Conservation (phyloP, 2,329 filamentous ascomycete genomes). For the Fusarium acutatum region DNA sequence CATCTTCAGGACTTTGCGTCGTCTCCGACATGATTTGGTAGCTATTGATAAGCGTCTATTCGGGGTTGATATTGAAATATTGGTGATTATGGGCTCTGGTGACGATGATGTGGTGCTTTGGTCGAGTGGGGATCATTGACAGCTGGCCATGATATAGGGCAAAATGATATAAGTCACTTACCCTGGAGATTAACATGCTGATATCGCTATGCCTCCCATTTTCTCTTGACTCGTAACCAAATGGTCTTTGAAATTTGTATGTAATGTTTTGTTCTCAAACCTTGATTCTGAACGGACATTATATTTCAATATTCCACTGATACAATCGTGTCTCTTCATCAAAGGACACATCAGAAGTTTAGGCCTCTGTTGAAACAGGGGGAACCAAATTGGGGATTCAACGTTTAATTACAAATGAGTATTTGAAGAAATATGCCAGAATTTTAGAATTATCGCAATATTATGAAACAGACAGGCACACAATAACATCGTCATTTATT, state of each 20-base stretch:
- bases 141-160: constrained; percentile 17
- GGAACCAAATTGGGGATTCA: no score
- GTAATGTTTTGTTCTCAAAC: neutral
- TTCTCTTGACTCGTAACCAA: neutral
- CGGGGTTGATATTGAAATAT: neutral
- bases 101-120: constrained; percentile 24
- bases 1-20: constrained; percentile 50
- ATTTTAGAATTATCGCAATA: neutral
- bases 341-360: neutral
- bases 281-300: no score
- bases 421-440: neutral
- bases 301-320: neutral
- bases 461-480: neutral
- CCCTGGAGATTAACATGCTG: constrained; percentile 1
- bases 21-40: constrained; percentile 51
- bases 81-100: neutral
- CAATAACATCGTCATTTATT: constrained; percentile 33
- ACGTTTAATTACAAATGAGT: neutral
- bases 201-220: neutral
- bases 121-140: constrained; percentile 12
- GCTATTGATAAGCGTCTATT: neutral
- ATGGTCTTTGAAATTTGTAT: neutral
- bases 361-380: neutral
- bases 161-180: neutral
- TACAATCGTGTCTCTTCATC: no score